Base-by-base conservation (phyloP, 352 stramenopile genomes). In the Blastocystis sp. region DNA sequence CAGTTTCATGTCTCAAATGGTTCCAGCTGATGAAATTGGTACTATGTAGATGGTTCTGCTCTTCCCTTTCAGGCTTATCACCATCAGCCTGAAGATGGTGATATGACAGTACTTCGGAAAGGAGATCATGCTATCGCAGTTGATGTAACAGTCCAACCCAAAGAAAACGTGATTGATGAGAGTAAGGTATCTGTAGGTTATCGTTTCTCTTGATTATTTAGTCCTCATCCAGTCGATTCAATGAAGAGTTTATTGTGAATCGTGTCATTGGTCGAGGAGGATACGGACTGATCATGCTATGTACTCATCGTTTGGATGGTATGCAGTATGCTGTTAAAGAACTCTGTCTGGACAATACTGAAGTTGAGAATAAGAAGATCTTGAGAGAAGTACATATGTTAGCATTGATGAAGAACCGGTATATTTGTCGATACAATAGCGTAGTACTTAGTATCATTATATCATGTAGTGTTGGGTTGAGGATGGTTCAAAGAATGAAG, bases 291-390 rank as follows among this genome's bases (percentile, higher is more conserved):
- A 75, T 75, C 0, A 52, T 29, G 11, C 65, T 75, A 43, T 75
- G 65, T 43, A 75, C 65, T 21, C 32, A 54, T 37, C 65, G 32
- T n/a, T 29, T 39, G 24, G 65, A 75, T 54, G 65, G 65, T 11
- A 75, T 75, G 65, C 35, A 75, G 1, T 75, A 75, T 24, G 65
- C 65, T 2, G 65, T 75, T 9, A 75, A 75, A 24, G 65, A 75
- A 24, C 52, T 75, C 65, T 11, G 32, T 39, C 65, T 75, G 65
- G 32, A 7, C 6, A 54, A 75, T 16, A 54, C 9, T 16, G 39
- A 54, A 16, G 4, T 56, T 37, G 37, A 75, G 65, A 56, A 75
- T 54, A 24, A 27, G 65, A 75, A 75, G 39, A 52, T 75, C 65
- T 27, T 75, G 2, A 37, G 65, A n/a, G 65, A 75, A 51, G 65